Percentiles rank a stretch among this genome's conserved stretches.
phyloP scores from a whole-genome alignment of 371 early-diverging fungal species.

The Zychaea mexicana region DNA sequence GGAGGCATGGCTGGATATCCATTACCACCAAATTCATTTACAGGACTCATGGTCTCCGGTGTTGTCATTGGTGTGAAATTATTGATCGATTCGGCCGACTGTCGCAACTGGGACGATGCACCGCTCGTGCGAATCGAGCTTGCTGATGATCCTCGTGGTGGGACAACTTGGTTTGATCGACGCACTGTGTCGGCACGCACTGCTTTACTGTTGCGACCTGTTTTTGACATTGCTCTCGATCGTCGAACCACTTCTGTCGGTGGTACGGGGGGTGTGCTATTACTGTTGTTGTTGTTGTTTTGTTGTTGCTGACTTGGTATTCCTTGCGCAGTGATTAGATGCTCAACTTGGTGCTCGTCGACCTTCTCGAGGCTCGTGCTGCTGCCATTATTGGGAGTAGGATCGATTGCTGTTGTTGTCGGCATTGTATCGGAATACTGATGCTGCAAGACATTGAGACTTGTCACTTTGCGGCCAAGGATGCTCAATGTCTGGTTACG shows the following conservation, averaged over 20 bases:
- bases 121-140: neutral
- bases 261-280: neutral
- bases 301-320: neutral
- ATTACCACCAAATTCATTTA: conserved; percentile 8
- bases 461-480: conserved; percentile 40
- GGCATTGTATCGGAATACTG: conserved; percentile 13
- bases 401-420: neutral
- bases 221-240: neutral
- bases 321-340: neutral
- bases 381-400: neutral
- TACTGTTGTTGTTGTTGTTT: neutral
- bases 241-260: neutral
- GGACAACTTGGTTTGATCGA: neutral
- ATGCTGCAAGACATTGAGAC: conserved; percentile 36
- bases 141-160: neutral
- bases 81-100: conserved; percentile 12
- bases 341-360: conserved; percentile 8
- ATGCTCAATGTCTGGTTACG: conserved; percentile 38
- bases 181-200: neutral
- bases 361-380: neutral
- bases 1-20: neutral
- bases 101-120: neutral
- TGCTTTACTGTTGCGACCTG: neutral
- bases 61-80: conserved; percentile 14
- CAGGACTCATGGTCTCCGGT: conserved; percentile 20